Evolutionary conservation across 108 stramenopile species (phyloP), one percentile per base, ranked within the genome.

Genomic region (Cyclotella kingstonii): DNA sequence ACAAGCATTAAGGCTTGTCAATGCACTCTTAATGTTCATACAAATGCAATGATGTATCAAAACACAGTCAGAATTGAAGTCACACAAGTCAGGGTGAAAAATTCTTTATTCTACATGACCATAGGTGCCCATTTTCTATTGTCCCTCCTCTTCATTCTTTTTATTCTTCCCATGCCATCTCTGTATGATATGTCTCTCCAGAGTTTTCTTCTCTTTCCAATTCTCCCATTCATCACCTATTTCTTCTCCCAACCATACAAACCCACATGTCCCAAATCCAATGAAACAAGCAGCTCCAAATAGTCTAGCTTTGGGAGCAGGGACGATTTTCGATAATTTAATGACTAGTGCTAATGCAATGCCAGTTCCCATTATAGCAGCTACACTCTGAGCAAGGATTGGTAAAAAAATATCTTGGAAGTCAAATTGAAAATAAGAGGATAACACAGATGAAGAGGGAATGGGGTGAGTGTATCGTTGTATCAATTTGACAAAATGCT

Each of bases 231-330:
- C 47, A 51, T 68, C 67, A 4, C 51, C 58, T 42, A 68, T 68
- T 50, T 68, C 67, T 29, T 50, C 48, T 19, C 46, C 60, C 70
- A 71, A 46, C 61, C 61, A 62, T 41, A 71, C 70, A 34, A 71
- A 47, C 19, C 55, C 70, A 54, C 61, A 71, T 28, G 70, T 71
- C 2, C 70, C 70, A 34, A 71, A 50, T 61, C 43, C 68, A 21
- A 71, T 35, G 5, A 71, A 34, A 54, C 70, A 71, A 11, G 61
- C 60, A 17, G 36, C 61, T 29, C 70, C 70, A 53, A 71, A 62
- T n/a, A 44, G 54, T n/a, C 62, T 47, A 3, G 70, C 60, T 12
- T 28, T 27, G 0, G 49, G 42, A 15, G 39, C 54, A 17, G 54
- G 31, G 4, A 71, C 61, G 6, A 57, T 56, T 14, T 48, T 42